Base-by-base conservation (phyloP, 2,329 filamentous ascomycete species). In the Pseudogymnoascus sp. region DNA sequence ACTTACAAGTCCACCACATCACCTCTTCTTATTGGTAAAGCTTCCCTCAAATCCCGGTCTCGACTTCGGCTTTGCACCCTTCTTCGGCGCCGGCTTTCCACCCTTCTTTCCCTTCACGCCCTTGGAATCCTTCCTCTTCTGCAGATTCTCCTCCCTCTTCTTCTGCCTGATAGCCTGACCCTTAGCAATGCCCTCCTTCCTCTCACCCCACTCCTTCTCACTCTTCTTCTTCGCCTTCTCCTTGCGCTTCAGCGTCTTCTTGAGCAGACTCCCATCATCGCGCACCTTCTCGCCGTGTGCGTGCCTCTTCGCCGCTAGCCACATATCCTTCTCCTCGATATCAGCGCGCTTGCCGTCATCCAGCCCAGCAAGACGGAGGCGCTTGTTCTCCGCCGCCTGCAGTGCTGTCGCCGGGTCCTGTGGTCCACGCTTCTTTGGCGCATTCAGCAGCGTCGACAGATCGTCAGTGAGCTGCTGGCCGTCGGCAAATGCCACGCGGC, bases 191-290 rank as follows among this genome's bases (percentile, higher is more conserved):
- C 86, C 87, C 29, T 88, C 84, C 39, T 84, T 77, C 58, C 90
- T 81, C 62, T 91, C 88, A 54, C 78, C 82, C 90, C 94, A 97
- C 71, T 94, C 91, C 71, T 88, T 87, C 73, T 91, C 90, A 72
- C 90, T 95, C 84, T 94, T 96, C 76, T 87, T 88, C 84, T 97
- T 97, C 60, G 83, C 79, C 67, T 87, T 85, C 70, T 97, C 91
- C 78, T 96, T 95, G 67, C 93, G 86, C 82, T 97, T 97, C 67
- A 97, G 79, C 0, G 92, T 89, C 80, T 96, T 97, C 81, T 96
- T 97, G 29, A 99, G 81, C 62, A 96, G 77, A 50, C 83, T 85
- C 65, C 91, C 90, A 73, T 96, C 91, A 71, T 97, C 92, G 63
- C 85, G 86, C 35, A 97, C 87, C 72, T 90, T 89, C 71, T 96